Percentiles rank a stretch among this genome's conserved stretches.
These are phyloP conservation scores for Clitopilus passeckerianus DNA, from an alignment of 768 basidiomycete species.

Conservation along the genomic window DNA sequence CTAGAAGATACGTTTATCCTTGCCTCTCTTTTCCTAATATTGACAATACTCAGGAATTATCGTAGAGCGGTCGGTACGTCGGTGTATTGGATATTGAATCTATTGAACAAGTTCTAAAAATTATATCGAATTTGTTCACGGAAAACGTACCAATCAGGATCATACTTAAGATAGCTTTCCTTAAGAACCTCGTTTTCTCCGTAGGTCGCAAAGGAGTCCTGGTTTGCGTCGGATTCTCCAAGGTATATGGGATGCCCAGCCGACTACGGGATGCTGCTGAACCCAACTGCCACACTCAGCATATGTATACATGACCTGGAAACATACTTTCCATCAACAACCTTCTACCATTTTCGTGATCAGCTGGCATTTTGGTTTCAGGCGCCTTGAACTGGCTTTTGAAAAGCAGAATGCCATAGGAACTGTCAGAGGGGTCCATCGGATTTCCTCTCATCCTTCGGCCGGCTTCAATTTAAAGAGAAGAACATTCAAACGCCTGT, in stretches of 20 bases:
- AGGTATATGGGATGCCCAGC: conserved; percentile 34
- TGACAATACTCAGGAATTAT: background rate
- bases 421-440: conserved; percentile 28
- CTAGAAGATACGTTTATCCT: too few relatives aligned
- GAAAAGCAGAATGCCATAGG: conserved; percentile 29
- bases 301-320: background rate
- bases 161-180: conserved; percentile 35
- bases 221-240: conserved; percentile 32
- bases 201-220: conserved; percentile 35
- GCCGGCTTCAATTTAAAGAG: conserved; percentile 27
- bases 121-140: too few relatives aligned
- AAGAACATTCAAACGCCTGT: conserved; percentile 31
- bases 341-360: background rate
- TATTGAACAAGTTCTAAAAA: conserved; percentile 4
- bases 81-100: conserved; percentile 28
- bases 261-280: conserved; percentile 27
- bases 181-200: conserved; percentile 30
- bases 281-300: background rate
- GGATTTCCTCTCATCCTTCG: conserved; percentile 29
- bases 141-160: conserved; percentile 30
- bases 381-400: conserved; percentile 18
- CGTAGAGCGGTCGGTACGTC: conserved; percentile 24
- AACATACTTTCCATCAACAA: conserved; percentile 2
- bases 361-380: conserved; percentile 1
- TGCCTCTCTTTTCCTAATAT: too few relatives aligned